Percentiles rank a stretch among this genome's conserved stretches.
These are phyloP conservation scores for Fragilariopsis cylindrus DNA, from an alignment of 108 stramenopile species.

Conservation along the genomic window DNA sequence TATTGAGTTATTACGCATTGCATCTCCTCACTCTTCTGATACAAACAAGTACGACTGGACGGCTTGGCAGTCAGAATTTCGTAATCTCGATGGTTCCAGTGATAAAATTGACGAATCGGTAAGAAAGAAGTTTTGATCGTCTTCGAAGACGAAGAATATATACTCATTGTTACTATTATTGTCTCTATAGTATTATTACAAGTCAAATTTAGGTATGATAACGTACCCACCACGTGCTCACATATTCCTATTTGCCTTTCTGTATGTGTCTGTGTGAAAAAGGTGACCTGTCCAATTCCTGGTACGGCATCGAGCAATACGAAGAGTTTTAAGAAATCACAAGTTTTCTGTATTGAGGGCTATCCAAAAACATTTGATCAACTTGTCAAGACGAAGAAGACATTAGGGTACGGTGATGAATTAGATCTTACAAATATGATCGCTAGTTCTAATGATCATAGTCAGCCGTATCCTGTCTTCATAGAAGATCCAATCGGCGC, in stretches of 20 bases:
- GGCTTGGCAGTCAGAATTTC: constrained; percentile 1
- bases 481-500: constrained; percentile 4
- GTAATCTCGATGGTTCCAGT: not conserved
- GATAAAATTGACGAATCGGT: not conserved
- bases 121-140: too few relatives aligned
- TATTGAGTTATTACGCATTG: constrained; percentile 40
- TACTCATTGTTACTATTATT: too few relatives aligned
- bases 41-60: not conserved
- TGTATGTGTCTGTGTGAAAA: too few relatives aligned
- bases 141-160: too few relatives aligned
- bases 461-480: not conserved
- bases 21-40: constrained; percentile 17
- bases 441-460: not conserved
- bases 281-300: too few relatives aligned
- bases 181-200: too few relatives aligned
- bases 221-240: too few relatives aligned
- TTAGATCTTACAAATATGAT: not conserved
- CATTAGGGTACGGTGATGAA: constrained; percentile 12
- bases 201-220: too few relatives aligned
- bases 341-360: constrained; percentile 44
- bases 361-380: constrained; percentile 37
- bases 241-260: too few relatives aligned
- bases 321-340: not conserved
- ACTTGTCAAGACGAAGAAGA: constrained; percentile 2
- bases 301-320: too few relatives aligned